Evolutionary conservation across 2,329 filamentous ascomycete genomes (phyloP).

Genomic region (Calonectria montana): DNA sequence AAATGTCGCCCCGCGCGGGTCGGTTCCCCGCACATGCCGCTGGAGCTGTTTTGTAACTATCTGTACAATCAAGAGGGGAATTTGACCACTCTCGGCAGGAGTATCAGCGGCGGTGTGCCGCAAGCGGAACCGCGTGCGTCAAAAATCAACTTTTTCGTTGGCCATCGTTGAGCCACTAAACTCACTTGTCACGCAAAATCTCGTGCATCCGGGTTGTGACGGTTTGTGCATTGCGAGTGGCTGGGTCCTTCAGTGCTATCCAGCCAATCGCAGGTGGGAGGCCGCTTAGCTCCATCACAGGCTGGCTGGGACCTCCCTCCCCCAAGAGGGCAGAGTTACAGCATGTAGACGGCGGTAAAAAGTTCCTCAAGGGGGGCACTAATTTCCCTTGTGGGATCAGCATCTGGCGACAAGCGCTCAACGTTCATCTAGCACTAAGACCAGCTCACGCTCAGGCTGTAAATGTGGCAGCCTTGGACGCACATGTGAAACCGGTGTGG

Average conservation of each 20-base stretch:
- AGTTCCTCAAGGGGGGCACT: slow-evolving; percentile 15
- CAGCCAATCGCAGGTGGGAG: slow-evolving; percentile 32
- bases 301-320: slow-evolving; percentile 24
- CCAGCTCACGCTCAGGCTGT: slow-evolving; percentile 14
- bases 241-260: slow-evolving; percentile 23
- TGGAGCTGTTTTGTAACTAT: background rate
- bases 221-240: slow-evolving; percentile 35
- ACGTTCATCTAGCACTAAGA: slow-evolving; percentile 10
- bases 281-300: slow-evolving; percentile 34
- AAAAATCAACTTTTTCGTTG: slow-evolving; percentile 29
- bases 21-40: background rate
- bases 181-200: slow-evolving; percentile 28
- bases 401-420: slow-evolving; percentile 31
- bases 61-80: background rate
- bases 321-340: slow-evolving; percentile 16
- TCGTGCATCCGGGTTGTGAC: slow-evolving; percentile 34
- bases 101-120: slow-evolving; percentile 39
- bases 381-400: slow-evolving; percentile 23
- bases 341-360: slow-evolving; percentile 30
- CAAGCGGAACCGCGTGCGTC: slow-evolving; percentile 29
- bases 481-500: background rate
- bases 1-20: slow-evolving; percentile 4
- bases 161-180: slow-evolving; percentile 32
- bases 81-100: slow-evolving; percentile 21
- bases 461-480: slow-evolving; percentile 1